Conservation (phyloP, 306 rosid genomes). For the Vigna mungo region DNA sequence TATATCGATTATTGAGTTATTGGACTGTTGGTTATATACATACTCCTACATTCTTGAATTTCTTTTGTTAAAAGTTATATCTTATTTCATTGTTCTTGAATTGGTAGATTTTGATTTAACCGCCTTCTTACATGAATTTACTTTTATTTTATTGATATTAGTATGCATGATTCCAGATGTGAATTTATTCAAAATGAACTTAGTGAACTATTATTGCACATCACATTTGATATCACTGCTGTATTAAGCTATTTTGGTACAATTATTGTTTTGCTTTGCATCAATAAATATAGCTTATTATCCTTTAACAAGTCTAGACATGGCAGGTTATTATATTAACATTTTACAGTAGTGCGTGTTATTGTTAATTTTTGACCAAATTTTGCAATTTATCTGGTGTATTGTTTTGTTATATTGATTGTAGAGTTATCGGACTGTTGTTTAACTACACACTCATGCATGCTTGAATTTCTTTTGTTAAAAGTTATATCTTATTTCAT, state of each 20-base stretch:
- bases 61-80: background rate
- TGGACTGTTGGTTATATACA: no score
- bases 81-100: background rate
- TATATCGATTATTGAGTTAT: background rate
- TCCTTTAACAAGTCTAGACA: background rate
- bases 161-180: constrained; percentile 10
- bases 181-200: background rate
- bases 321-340: constrained; percentile 1
- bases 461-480: no score
- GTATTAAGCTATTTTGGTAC: background rate
- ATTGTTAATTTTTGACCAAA: background rate
- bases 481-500: background rate
- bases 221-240: constrained; percentile 14
- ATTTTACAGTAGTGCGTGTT: background rate
- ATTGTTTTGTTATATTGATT: constrained; percentile 3
- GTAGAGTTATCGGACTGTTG: no score
- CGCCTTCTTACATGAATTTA: background rate
- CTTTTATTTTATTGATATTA: background rate
- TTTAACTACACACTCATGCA: no score
- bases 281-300: no score
- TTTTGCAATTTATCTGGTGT: constrained; percentile 3
- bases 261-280: background rate
- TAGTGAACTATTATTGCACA: background rate
- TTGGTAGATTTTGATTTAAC: background rate
- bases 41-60: no score